Evolutionary conservation across 768 basidiomycete genomes (phyloP).

Genomic region (Pleurotus salmoneostramineus): DNA sequence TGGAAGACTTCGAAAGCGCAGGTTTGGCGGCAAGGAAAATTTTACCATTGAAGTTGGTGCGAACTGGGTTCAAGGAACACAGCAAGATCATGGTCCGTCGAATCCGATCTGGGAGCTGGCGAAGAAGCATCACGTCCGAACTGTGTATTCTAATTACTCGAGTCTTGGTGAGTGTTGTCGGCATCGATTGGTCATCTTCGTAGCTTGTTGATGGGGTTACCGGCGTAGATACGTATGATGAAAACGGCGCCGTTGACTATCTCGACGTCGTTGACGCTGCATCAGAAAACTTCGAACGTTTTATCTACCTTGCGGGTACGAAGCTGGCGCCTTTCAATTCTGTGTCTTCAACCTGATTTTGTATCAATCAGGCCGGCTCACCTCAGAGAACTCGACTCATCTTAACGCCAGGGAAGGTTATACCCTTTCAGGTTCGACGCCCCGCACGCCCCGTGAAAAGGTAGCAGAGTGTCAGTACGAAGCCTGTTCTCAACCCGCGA

Average conservation of each 20-base stretch:
- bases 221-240: slow-evolving; percentile 49
- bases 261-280: slow-evolving; percentile 37
- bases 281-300: slow-evolving; percentile 30
- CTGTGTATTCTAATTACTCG: slow-evolving; percentile 38
- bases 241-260: slow-evolving; percentile 45
- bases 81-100: slow-evolving; percentile 39
- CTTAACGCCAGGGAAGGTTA: no score
- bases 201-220: neutral
- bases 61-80: slow-evolving; percentile 58
- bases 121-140: slow-evolving; percentile 47
- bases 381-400: no score
- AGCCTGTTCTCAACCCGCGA: no score
- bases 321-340: neutral
- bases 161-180: slow-evolving; percentile 33
- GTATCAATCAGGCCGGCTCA: no score
- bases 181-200: neutral
- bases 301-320: slow-evolving; percentile 43
- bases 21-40: slow-evolving; percentile 36
- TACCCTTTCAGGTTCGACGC: no score
- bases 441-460: no score
- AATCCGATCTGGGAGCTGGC: slow-evolving; percentile 62
- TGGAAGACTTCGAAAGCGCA: slow-evolving; percentile 49
- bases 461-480: no score
- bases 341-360: neutral
- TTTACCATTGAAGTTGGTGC: slow-evolving; percentile 50